These are phyloP conservation scores for Melaleuca quinquenervia DNA, from an alignment of 345 rosid genomes.

Conservation along the genomic window DNA sequence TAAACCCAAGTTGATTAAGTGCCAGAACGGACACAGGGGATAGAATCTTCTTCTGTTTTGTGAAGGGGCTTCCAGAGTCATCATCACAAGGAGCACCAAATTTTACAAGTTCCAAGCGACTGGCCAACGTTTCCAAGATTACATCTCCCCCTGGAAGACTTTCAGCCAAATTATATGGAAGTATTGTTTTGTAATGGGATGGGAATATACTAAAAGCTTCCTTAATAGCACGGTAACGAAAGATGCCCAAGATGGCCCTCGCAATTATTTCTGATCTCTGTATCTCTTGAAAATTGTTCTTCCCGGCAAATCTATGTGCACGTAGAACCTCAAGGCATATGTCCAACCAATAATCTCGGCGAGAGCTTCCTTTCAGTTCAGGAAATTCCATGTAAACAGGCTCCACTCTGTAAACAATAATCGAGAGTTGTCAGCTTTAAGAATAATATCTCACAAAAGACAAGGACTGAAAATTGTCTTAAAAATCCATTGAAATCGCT, in stretches of 20 bases:
- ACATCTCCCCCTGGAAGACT: constrained; percentile 86
- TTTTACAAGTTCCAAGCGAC: constrained; percentile 43
- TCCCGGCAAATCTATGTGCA: constrained; percentile 59
- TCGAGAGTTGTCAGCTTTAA: not conserved
- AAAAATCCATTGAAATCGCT: not conserved
- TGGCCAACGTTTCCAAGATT: constrained; percentile 61
- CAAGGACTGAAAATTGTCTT: not conserved
- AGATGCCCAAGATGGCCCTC: constrained; percentile 64
- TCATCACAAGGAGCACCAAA: constrained; percentile 15
- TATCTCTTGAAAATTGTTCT: constrained; percentile 47
- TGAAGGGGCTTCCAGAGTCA: constrained; percentile 17
- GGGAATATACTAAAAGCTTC: constrained; percentile 75
- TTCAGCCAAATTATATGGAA: constrained; percentile 81
- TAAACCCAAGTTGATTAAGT: constrained; percentile 56
- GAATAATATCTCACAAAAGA: not conserved
- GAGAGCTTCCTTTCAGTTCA: constrained; percentile 86
- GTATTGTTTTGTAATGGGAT: constrained; percentile 69
- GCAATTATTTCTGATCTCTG: constrained; percentile 65
- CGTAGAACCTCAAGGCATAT: constrained; percentile 72
- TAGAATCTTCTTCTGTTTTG: constrained; percentile 32
- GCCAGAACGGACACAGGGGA: constrained; percentile 56
- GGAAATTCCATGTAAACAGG: constrained; percentile 86
- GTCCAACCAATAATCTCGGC: constrained; percentile 90
- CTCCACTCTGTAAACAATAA: constrained; percentile 38
- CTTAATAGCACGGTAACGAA: constrained; percentile 62